These are phyloP conservation scores for Auriscalpium orientale DNA, from an alignment of 768 basidiomycete genomes.

Conservation along the genomic window DNA sequence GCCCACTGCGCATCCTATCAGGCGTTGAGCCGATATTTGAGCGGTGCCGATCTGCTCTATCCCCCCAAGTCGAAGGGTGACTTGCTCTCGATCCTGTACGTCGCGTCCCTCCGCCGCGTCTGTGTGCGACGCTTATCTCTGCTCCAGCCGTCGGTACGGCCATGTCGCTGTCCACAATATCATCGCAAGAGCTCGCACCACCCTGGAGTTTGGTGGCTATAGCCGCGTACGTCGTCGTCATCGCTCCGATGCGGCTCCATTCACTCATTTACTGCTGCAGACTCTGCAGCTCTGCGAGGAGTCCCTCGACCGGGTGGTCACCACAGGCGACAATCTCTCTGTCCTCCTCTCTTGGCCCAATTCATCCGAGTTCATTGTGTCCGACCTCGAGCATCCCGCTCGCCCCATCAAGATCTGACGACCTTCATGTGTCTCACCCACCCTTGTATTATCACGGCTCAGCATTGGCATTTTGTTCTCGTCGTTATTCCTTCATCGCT, in stretches of 20 bases:
- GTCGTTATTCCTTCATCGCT: constrained; percentile 7
- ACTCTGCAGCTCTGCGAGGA: constrained; percentile 63
- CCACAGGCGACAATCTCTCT: constrained; percentile 58
- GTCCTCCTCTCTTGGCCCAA: constrained; percentile 59
- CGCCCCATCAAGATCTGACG: constrained; percentile 34
- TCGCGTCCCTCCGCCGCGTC: constrained; percentile 1
- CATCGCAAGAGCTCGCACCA: constrained; percentile 60
- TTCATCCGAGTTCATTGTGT: constrained; percentile 20
- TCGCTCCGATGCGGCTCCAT: neutral
- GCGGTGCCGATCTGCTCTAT: constrained; percentile 64
- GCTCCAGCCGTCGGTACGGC: constrained; percentile 58
- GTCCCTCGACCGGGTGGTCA: constrained; percentile 63
- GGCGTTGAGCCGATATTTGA: constrained; percentile 67
- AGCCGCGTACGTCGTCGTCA: constrained; percentile 33
- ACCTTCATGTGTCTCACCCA: neutral
- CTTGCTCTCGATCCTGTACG: too few species aligned
- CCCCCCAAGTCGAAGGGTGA: constrained; percentile 45
- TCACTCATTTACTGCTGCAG: constrained; percentile 26
- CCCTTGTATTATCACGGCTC: neutral
- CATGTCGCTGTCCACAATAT: constrained; percentile 79
- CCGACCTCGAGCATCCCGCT: constrained; percentile 28
- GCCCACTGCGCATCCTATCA: constrained; percentile 77
- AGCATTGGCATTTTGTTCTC: neutral
- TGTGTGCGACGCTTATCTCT: neutral
- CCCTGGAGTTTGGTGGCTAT: constrained; percentile 52